Percentiles rank a stretch among this genome's conserved stretches.
phyloP scores from a whole-genome alignment of 2,329 filamentous ascomycete species.

The Microcyclospora pomicola region DNA sequence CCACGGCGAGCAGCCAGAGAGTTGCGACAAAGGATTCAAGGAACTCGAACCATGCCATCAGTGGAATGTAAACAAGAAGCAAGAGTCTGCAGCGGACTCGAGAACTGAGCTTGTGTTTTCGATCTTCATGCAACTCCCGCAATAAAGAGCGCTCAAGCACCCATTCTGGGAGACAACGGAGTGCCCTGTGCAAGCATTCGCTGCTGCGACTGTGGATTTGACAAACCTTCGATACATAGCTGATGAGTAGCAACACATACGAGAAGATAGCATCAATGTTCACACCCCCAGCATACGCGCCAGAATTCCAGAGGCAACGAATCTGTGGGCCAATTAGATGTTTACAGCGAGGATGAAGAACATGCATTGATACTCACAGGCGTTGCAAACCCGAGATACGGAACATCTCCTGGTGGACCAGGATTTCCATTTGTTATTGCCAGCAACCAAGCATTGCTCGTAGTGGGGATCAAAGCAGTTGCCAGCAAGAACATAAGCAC shows the following conservation, averaged over 20 bases:
- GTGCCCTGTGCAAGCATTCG: background rate
- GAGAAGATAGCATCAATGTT: conserved; percentile 12
- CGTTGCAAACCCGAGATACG: too few relatives aligned
- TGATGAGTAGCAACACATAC: conserved; percentile 11
- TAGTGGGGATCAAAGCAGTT: conserved; percentile 8
- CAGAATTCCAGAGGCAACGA: conserved; percentile 2
- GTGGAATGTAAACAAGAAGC: background rate
- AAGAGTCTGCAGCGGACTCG: background rate
- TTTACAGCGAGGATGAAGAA: too few relatives aligned
- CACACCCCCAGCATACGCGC: conserved; percentile 5
- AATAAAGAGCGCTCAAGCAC: too few relatives aligned
- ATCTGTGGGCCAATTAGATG: too few relatives aligned
- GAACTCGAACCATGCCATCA: conserved; percentile 1
- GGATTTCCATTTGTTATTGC: too few relatives aligned
- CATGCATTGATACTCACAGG: too few relatives aligned
- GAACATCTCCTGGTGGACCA: too few relatives aligned
- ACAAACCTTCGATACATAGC: conserved; percentile 16
- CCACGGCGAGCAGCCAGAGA: background rate
- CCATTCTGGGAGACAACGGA: background rate
- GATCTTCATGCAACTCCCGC: too few relatives aligned
- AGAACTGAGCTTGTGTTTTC: too few relatives aligned
- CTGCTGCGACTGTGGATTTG: conserved; percentile 4
- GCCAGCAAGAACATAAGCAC: conserved; percentile 9
- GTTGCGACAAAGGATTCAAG: background rate
- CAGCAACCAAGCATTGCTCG: conserved; percentile 3